These are phyloP conservation scores for Verticillium dahliae DNA, from an alignment of 2,329 filamentous ascomycete genomes.

Conservation along the genomic window DNA sequence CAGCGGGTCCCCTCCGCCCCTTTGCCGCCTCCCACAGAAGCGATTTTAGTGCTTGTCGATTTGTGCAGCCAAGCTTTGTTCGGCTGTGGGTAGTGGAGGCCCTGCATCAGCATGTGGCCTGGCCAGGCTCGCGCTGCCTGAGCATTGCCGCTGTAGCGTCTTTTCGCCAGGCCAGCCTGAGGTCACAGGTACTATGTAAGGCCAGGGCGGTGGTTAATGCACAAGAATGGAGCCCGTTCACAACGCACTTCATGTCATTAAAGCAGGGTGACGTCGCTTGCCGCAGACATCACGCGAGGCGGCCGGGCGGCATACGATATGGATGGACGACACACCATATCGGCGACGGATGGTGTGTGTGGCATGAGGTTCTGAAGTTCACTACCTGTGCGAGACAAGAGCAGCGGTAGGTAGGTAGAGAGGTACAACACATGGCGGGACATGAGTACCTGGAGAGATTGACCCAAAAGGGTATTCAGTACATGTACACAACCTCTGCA, in stretches of 20 bases:
- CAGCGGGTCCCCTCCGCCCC: background rate
- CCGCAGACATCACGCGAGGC: background rate
- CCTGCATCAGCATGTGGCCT: constrained; percentile 3
- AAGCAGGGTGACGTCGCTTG: background rate
- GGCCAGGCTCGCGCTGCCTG: constrained; percentile 5
- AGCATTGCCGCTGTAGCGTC: background rate
- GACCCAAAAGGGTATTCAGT: background rate
- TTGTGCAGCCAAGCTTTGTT: constrained; percentile 2
- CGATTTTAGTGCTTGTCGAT: background rate
- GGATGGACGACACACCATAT: background rate
- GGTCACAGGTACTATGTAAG: background rate
- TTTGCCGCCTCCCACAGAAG: background rate
- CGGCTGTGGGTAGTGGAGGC: background rate
- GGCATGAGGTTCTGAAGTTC: background rate
- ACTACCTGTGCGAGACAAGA: background rate
- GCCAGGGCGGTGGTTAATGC: background rate
- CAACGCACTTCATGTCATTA: background rate
- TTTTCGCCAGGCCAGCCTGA: background rate
- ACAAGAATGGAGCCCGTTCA: background rate
- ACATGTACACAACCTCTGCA: background rate
- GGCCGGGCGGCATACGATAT: background rate
- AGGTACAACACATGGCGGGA: background rate
- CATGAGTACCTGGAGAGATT: background rate
- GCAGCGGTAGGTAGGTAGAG: background rate
- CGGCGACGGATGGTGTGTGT: background rate